Percentiles rank a stretch among this genome's conserved stretches.
phyloP scores from a whole-genome alignment of 192 early-diverging fungal genomes.

The Cladochytrium replicatum region DNA sequence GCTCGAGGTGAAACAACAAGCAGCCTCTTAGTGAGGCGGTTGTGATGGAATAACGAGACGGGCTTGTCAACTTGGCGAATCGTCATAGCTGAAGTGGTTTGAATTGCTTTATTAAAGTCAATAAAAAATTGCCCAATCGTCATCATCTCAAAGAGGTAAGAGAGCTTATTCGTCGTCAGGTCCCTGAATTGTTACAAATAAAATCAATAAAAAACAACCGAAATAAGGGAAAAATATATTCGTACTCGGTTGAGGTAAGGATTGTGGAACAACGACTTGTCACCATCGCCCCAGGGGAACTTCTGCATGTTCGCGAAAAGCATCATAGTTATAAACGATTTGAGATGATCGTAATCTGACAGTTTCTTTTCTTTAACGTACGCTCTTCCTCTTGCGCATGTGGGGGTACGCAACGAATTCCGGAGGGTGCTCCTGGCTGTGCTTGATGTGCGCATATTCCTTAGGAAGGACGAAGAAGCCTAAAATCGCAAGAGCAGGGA shows the following conservation, averaged over 20 bases:
- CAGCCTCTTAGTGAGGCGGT: too few relatives aligned
- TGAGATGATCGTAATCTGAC: not conserved
- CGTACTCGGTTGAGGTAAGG: slow-evolving; percentile 25
- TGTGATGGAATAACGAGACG: too few relatives aligned
- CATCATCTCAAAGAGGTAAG: too few relatives aligned
- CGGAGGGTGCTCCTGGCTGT: slow-evolving; percentile 35
- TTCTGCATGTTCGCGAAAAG: slow-evolving; percentile 10
- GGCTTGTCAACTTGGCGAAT: too few relatives aligned
- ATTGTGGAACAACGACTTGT: slow-evolving; percentile 38
- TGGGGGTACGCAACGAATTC: slow-evolving; percentile 30
- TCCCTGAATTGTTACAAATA: too few relatives aligned
- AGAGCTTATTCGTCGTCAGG: too few relatives aligned
- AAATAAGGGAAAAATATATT: too few relatives aligned
- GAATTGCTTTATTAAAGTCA: too few relatives aligned
- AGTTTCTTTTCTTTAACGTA: slow-evolving; percentile 3
- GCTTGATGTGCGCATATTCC: slow-evolving; percentile 39
- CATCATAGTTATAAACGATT: slow-evolving; percentile 1
- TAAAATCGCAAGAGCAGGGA: slow-evolving; percentile 32
- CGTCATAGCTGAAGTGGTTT: too few relatives aligned
- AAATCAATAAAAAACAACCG: too few relatives aligned
- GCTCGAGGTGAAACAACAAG: too few relatives aligned
- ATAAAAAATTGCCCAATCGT: too few relatives aligned
- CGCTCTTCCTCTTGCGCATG: slow-evolving; percentile 42
- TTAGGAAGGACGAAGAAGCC: slow-evolving; percentile 17
- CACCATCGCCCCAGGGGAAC: slow-evolving; percentile 42